These are phyloP conservation scores for Pseudogymnoascus sp. DNA, from an alignment of 2,329 filamentous ascomycete genomes.

Conservation along the genomic window DNA sequence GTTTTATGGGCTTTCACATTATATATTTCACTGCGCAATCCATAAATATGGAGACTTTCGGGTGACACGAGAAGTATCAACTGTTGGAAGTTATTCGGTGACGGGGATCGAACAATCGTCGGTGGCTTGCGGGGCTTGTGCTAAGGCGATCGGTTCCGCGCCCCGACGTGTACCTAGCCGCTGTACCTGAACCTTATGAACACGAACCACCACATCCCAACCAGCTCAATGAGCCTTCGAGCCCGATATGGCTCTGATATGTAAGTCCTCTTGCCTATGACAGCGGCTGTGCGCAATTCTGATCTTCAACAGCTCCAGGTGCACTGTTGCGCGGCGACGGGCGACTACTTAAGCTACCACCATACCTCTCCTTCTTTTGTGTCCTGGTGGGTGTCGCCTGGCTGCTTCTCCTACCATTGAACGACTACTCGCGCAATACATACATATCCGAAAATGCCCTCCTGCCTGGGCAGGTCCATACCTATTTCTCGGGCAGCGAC, in stretches of 20 bases:
- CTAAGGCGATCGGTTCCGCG: slow-evolving; percentile 1
- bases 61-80: not conserved
- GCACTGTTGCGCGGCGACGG: slow-evolving; percentile 71
- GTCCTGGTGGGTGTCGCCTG: slow-evolving; percentile 79
- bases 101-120: not conserved
- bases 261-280: not conserved
- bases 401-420: slow-evolving; percentile 80
- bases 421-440: slow-evolving; percentile 83
- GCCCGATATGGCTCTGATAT: slow-evolving; percentile 13
- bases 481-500: slow-evolving; percentile 93
- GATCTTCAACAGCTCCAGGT: slow-evolving; percentile 38
- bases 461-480: slow-evolving; percentile 91
- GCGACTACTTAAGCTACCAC: slow-evolving; percentile 72
- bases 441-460: slow-evolving; percentile 98
- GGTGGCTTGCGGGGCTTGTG: slow-evolving; percentile 1
- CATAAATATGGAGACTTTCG: not conserved
- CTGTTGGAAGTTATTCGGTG: not conserved
- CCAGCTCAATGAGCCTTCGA: slow-evolving; percentile 1
- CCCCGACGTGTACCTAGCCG: not conserved
- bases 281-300: not conserved
- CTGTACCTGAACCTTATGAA: not conserved
- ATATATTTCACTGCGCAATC: not conserved
- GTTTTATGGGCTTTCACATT: not conserved
- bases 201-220: not conserved
- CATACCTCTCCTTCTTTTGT: slow-evolving; percentile 78